These are phyloP conservation scores for Cytospora mali DNA, from an alignment of 2,329 filamentous ascomycete species.

Conservation along the genomic window DNA sequence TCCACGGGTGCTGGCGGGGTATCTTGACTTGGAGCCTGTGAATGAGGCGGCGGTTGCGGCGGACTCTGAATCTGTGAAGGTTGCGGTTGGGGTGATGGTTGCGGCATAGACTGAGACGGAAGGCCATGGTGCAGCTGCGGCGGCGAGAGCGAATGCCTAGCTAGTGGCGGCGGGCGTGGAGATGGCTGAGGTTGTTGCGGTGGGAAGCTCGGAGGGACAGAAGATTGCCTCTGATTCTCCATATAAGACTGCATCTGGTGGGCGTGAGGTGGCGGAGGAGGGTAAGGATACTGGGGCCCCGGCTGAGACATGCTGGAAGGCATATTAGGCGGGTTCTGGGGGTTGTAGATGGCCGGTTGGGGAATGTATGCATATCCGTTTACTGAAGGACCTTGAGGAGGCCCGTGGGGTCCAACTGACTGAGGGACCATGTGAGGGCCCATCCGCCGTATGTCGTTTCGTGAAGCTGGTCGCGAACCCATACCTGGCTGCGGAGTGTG, in stretches of 20 bases:
- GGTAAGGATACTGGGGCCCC: slow-evolving; percentile 44
- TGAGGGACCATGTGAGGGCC: slow-evolving; percentile 74
- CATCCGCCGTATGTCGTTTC: slow-evolving; percentile 75
- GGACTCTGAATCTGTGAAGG: slow-evolving; percentile 47
- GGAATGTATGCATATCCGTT: slow-evolving; percentile 84
- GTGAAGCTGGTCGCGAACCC: slow-evolving; percentile 75
- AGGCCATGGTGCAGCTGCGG: slow-evolving; percentile 58
- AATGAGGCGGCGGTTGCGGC: slow-evolving; percentile 47
- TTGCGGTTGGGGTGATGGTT: slow-evolving; percentile 56
- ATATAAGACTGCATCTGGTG: slow-evolving; percentile 66
- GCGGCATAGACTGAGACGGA: slow-evolving; percentile 49
- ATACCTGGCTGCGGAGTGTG: slow-evolving; percentile 81
- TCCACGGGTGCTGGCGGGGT: slow-evolving; percentile 55
- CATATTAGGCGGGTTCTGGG: slow-evolving; percentile 52
- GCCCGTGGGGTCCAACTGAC: slow-evolving; percentile 59
- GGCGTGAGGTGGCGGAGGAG: slow-evolving; percentile 42
- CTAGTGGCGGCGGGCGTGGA: slow-evolving; percentile 49
- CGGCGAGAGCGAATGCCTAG: slow-evolving; percentile 61
- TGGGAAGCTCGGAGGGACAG: slow-evolving; percentile 68
- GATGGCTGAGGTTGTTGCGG: slow-evolving; percentile 61
- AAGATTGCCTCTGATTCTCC: slow-evolving; percentile 69
- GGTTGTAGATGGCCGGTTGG: slow-evolving; percentile 83
- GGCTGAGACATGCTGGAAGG: slow-evolving; percentile 42
- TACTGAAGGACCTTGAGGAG: slow-evolving; percentile 37
- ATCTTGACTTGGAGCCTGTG: slow-evolving; percentile 55